phyloP scores from a whole-genome alignment of 176 grass and related monocot genomes.

The Carex scoparia region DNA sequence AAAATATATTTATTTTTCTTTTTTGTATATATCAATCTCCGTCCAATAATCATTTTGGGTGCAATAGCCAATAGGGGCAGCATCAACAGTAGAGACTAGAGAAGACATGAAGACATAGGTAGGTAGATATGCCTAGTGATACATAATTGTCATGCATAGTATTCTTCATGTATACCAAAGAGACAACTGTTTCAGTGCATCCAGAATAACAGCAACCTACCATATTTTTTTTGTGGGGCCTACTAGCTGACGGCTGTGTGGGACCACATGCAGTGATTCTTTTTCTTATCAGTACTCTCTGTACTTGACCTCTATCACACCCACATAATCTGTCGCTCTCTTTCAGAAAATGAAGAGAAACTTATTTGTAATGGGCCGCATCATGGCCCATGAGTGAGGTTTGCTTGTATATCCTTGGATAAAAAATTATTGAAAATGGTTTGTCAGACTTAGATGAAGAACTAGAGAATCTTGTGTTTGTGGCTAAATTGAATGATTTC shows the following conservation, averaged over 20 bases:
- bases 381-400: not conserved
- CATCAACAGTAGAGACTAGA: not conserved
- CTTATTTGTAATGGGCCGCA: not conserved
- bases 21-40: not conserved
- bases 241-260: not conserved
- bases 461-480: too few relatives aligned
- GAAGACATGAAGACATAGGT: not conserved
- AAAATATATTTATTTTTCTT: not conserved
- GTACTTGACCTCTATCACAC: not conserved
- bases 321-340: not conserved
- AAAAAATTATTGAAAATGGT: not conserved
- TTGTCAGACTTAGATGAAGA: too few relatives aligned
- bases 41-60: not conserved
- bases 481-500: too few relatives aligned
- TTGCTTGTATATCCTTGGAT: not conserved
- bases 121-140: not conserved
- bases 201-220: not conserved
- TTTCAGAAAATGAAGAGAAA: not conserved
- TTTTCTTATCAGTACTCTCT: not conserved
- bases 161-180: not conserved
- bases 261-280: not conserved
- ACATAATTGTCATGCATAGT: constrained; percentile 18
- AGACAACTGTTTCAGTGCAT: constrained; percentile 24
- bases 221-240: not conserved
- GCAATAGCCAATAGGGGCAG: not conserved